Conservation (phyloP, 176 grass and related monocot genomes). For the Olyra latifolia region DNA sequence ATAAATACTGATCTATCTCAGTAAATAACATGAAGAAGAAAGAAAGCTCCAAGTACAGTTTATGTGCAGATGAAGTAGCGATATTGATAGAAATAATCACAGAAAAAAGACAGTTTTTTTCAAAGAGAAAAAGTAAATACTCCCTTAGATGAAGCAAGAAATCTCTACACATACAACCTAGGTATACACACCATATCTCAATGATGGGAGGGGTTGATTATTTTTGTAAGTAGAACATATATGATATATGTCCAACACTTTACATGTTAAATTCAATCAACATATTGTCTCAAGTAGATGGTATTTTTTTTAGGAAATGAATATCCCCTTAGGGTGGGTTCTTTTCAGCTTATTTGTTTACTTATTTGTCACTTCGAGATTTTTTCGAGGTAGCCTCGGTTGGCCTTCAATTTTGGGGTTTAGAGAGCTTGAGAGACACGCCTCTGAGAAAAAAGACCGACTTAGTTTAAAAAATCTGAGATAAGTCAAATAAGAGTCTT, state of each 20-base stretch:
- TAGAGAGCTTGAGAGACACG: no score
- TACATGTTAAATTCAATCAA: neutral
- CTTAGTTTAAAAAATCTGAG: no score
- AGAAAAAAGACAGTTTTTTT: neutral
- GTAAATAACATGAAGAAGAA: constrained; percentile 2
- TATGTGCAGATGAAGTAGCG: neutral
- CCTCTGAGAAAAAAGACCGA: no score
- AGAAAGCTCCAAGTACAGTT: neutral
- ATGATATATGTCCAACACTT: no score
- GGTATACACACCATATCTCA: neutral
- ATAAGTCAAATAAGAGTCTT: no score
- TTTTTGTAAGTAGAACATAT: neutral
- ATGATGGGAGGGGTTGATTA: neutral
- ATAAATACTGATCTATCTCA: neutral
- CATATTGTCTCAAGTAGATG: neutral
- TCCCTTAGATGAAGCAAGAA: neutral
- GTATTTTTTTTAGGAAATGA: neutral
- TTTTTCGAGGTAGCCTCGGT: no score
- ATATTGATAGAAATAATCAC: neutral
- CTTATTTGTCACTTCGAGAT: no score
- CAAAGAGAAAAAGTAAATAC: neutral
- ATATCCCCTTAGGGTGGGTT: neutral
- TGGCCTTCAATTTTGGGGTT: no score
- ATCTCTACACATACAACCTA: neutral
- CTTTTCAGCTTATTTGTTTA: no score